Conservation (phyloP, 2,329 filamentous ascomycete species). For the Teratosphaeria pseudoeucalypti region DNA sequence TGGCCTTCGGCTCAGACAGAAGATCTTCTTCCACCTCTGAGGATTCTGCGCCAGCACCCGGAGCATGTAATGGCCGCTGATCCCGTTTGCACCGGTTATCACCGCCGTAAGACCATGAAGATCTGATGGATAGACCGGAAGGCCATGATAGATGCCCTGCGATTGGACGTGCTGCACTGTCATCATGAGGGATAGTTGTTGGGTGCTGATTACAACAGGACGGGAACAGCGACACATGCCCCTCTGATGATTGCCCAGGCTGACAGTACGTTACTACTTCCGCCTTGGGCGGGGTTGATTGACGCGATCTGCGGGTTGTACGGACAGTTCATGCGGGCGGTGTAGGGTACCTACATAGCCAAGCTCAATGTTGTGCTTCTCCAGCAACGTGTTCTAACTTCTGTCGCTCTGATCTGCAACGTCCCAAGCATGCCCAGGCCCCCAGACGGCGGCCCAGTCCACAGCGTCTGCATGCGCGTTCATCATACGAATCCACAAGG, state of each 20-base stretch:
- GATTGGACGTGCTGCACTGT: conserved; percentile 17
- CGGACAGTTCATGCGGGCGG: too few relatives aligned
- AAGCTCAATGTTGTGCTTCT: not conserved
- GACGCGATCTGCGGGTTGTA: not conserved
- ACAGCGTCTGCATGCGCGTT: not conserved
- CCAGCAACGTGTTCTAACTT: not conserved
- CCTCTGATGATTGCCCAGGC: too few relatives aligned
- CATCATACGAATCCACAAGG: not conserved
- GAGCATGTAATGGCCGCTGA: conserved; percentile 29
- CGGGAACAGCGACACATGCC: not conserved
- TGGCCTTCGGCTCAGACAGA: conserved; percentile 39
- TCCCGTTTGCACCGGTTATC: conserved; percentile 45
- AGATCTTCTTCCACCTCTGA: conserved; percentile 43
- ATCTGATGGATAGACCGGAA: conserved; percentile 35
- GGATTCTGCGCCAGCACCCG: conserved; percentile 38
- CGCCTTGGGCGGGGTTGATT: not conserved
- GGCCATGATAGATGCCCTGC: conserved; percentile 41
- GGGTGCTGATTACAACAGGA: not conserved
- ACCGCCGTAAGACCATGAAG: conserved; percentile 39
- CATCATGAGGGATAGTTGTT: conserved; percentile 3
- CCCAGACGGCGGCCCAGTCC: not conserved
- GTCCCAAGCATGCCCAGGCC: not conserved
- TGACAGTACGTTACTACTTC: not conserved
- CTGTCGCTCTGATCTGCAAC: not conserved
- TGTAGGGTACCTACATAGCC: not conserved